Evolutionary conservation across 805 yeast species (phyloP).

Genomic region (Peterozyma toletana): DNA sequence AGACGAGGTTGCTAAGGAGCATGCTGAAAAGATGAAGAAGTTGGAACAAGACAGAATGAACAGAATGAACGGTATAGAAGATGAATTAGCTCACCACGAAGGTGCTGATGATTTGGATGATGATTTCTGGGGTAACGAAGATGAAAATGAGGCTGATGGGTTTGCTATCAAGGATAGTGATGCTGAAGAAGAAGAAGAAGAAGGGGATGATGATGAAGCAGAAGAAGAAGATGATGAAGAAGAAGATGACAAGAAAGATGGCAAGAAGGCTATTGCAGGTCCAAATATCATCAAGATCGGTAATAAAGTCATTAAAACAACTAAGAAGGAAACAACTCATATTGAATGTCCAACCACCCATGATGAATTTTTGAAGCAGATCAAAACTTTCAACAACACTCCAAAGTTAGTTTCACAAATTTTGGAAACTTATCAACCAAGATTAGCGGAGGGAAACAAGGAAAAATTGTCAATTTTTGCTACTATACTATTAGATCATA

Average conservation of each 20-base stretch:
- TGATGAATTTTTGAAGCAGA: slow-evolving; percentile 31
- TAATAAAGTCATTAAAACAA: slow-evolving; percentile 17
- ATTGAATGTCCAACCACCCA: slow-evolving; percentile 43
- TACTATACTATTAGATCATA: slow-evolving; percentile 55
- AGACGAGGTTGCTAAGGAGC: slow-evolving; percentile 59
- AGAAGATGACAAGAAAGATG: not conserved
- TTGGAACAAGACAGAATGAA: slow-evolving; percentile 62
- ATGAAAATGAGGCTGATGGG: slow-evolving; percentile 38
- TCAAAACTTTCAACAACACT: slow-evolving; percentile 30
- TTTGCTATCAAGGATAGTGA: slow-evolving; percentile 32
- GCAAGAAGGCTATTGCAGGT: slow-evolving; percentile 2
- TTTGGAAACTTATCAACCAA: slow-evolving; percentile 61
- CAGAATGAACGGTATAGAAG: slow-evolving; percentile 66
- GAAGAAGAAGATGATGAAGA: slow-evolving; percentile 9
- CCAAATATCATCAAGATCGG: slow-evolving; percentile 24
- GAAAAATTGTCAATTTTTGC: slow-evolving; percentile 61
- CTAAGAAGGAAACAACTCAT: slow-evolving; percentile 9
- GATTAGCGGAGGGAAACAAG: slow-evolving; percentile 75
- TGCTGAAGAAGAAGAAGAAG: slow-evolving; percentile 29
- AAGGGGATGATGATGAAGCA: slow-evolving; percentile 24
- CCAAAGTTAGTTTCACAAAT: slow-evolving; percentile 45
- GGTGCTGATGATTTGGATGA: slow-evolving; percentile 67
- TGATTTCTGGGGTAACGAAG: slow-evolving; percentile 60
- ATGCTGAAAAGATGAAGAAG: slow-evolving; percentile 49
- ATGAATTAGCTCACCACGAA: slow-evolving; percentile 22